Conservation (phyloP, 495 filamentous ascomycete species). For the Alectoria sarmentosa region DNA sequence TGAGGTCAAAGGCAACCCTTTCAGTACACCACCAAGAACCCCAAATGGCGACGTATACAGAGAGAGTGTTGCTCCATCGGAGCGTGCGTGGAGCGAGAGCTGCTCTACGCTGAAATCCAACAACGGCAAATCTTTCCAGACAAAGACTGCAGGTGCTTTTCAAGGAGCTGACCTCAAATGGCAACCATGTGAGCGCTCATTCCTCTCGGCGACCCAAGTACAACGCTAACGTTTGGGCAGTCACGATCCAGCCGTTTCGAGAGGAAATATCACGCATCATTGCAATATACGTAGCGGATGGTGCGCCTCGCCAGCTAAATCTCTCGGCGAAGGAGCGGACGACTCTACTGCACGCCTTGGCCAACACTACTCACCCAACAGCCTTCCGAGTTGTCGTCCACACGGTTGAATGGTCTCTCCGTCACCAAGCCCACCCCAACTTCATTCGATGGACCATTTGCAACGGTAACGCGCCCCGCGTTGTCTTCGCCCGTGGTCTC, state of each 20-base stretch:
- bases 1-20: slow-evolving; percentile 42
- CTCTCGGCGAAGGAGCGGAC: slow-evolving; percentile 58
- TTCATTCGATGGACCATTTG: slow-evolving; percentile 76
- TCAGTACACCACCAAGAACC: slow-evolving; percentile 48
- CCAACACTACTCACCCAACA: slow-evolving; percentile 67
- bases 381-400: slow-evolving; percentile 49
- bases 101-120: slow-evolving; percentile 22
- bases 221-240: slow-evolving; percentile 35
- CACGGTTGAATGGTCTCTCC: slow-evolving; percentile 56
- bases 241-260: slow-evolving; percentile 71
- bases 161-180: slow-evolving; percentile 43
- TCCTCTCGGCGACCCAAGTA: slow-evolving; percentile 2
- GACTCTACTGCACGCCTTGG: slow-evolving; percentile 55
- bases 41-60: slow-evolving; percentile 23
- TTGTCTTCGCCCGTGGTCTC: slow-evolving; percentile 59
- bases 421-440: slow-evolving; percentile 67
- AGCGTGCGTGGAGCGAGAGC: slow-evolving; percentile 23
- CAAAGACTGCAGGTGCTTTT: slow-evolving; percentile 38
- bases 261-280: slow-evolving; percentile 64
- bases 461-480: slow-evolving; percentile 65
- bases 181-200: slow-evolving; percentile 45
- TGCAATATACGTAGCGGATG: slow-evolving; percentile 57
- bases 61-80: slow-evolving; percentile 20
- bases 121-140: slow-evolving; percentile 23
- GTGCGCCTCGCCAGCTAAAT: slow-evolving; percentile 62